Conservation (phyloP, 176 grass and related monocot genomes). For the Lolium rigidum region DNA sequence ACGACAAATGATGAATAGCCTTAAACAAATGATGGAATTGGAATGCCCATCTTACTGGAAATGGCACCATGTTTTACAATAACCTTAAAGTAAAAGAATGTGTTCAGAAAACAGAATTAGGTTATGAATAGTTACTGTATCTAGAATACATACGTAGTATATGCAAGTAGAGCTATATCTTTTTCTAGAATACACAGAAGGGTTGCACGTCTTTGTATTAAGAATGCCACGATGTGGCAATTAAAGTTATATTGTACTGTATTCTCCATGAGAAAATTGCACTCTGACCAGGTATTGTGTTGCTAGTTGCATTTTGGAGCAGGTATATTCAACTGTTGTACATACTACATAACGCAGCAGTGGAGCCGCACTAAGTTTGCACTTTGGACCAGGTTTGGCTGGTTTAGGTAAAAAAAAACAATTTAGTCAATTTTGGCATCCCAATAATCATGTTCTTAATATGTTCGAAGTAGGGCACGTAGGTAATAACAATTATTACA, state of each 20-base stretch:
- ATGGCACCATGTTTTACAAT: background rate
- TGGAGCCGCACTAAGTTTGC: background rate
- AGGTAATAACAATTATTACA: background rate
- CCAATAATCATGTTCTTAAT: background rate
- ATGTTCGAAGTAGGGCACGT: constrained; percentile 10
- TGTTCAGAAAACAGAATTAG: background rate
- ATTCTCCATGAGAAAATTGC: background rate
- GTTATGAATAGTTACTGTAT: background rate
- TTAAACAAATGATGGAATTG: background rate
- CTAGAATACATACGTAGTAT: background rate
- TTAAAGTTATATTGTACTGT: background rate
- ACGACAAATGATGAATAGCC: too few species aligned
- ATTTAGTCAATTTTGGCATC: background rate
- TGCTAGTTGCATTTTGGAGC: constrained; percentile 7
- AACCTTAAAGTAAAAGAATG: constrained; percentile 3
- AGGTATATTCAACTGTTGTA: background rate
- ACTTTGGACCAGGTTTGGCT: background rate
- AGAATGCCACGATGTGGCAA: background rate
- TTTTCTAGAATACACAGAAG: constrained; percentile 16
- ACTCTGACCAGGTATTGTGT: constrained; percentile 12
- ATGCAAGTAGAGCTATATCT: background rate
- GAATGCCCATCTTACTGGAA: background rate
- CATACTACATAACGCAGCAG: constrained; percentile 3
- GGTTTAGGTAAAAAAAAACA: background rate
- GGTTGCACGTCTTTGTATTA: background rate